phyloP scores from a whole-genome alignment of 139 green algal genomes.

The Trebouxia sp. region DNA sequence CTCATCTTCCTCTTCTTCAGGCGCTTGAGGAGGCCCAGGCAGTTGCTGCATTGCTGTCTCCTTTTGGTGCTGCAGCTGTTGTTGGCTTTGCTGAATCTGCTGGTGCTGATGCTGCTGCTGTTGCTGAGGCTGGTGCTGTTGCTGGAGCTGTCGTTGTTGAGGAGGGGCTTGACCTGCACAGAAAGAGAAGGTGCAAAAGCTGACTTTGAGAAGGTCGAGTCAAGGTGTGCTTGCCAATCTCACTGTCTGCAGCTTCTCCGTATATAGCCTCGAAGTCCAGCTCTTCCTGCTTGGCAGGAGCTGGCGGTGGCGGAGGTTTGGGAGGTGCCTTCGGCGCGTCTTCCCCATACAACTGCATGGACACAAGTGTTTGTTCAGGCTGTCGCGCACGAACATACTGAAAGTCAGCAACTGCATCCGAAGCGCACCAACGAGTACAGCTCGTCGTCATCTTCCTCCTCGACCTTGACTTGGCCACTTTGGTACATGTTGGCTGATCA shows the following conservation, averaged over 20 bases:
- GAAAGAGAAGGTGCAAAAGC: no score
- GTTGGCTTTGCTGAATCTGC: background rate
- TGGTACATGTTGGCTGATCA: no score
- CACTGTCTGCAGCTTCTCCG: background rate
- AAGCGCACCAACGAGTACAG: slow-evolving; percentile 1
- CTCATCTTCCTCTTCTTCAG: slow-evolving; percentile 7
- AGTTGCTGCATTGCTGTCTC: background rate
- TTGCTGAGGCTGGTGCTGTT: background rate
- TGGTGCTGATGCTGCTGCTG: background rate
- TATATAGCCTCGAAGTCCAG: background rate
- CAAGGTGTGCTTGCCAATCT: no score
- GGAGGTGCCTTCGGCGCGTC: slow-evolving; percentile 3
- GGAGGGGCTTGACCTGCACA: background rate
- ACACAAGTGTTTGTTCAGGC: no score
- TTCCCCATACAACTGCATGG: slow-evolving; percentile 6
- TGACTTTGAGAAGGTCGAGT: no score
- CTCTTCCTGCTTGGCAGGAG: background rate
- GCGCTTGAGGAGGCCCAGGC: background rate
- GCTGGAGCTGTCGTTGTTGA: background rate
- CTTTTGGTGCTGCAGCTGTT: background rate
- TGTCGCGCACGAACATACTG: no score
- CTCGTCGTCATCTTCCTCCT: slow-evolving; percentile 8
- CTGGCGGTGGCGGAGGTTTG: background rate
- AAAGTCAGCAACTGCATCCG: background rate
- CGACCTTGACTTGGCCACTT: background rate